Conservation (phyloP, 495 filamentous ascomycete species). For the Aspergillus coremiiformis region DNA sequence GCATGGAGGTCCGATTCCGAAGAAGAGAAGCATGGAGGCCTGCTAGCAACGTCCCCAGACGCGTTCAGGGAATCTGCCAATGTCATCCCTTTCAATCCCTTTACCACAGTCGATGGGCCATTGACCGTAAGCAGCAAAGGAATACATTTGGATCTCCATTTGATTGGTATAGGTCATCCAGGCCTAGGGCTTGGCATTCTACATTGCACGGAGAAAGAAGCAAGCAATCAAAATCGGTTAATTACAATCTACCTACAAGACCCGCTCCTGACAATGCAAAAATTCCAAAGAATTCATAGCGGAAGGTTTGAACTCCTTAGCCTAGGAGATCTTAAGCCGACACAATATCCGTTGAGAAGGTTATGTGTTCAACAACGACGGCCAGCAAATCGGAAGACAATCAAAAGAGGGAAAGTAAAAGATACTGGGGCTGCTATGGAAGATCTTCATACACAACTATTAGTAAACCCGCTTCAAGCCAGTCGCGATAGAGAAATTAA, state of each 20-base stretch:
- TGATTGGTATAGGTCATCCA: neutral
- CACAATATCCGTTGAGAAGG: neutral
- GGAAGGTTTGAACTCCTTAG: neutral
- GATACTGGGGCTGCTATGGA: neutral
- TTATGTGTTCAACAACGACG: conserved; percentile 1
- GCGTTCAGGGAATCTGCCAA: conserved; percentile 10
- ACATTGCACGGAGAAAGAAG: neutral
- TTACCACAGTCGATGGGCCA: neutral
- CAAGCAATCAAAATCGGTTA: neutral
- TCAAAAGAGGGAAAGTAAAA: neutral
- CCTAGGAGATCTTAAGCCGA: neutral
- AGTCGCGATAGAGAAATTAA: neutral
- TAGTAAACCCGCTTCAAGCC: neutral
- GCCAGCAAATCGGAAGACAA: neutral
- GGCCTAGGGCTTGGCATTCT: neutral
- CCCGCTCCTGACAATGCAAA: conserved; percentile 1
- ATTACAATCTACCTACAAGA: conserved; percentile 4
- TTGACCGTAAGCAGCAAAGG: conserved; percentile 2
- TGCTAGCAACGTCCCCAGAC: conserved; percentile 8
- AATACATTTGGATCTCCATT: neutral
- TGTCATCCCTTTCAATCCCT: neutral
- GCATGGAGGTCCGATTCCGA: conserved; percentile 9
- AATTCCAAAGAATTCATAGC: neutral
- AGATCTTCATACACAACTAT: neutral
- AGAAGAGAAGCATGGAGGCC: conserved; percentile 1